Conservation (phyloP, 23 red algal genomes). For the Chondrus crispus region DNA sequence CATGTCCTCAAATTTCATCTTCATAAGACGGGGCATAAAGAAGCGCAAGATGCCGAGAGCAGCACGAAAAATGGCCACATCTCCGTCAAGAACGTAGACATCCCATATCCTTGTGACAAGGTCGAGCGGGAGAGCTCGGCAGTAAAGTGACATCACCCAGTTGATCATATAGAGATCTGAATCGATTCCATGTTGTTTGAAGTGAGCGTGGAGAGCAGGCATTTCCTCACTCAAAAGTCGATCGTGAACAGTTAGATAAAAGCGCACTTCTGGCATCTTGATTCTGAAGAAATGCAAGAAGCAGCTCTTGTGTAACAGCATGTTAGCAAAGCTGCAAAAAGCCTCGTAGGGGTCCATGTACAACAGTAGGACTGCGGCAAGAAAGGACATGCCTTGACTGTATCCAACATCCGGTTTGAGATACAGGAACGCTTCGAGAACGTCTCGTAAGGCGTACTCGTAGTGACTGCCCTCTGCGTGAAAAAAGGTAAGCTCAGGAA, state of each 20-base stretch:
- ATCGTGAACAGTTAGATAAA: constrained; percentile 81
- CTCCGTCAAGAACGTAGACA: constrained; percentile 84
- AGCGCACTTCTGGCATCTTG: constrained; percentile 93
- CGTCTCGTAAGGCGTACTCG: constrained; percentile 68
- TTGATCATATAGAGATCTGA: constrained; percentile 97
- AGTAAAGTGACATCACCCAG: constrained; percentile 97
- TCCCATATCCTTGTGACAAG: constrained; percentile 90
- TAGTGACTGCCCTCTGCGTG: constrained; percentile 81
- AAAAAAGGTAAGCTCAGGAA: constrained; percentile 93
- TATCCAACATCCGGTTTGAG: constrained; percentile 97
- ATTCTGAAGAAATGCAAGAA: constrained; percentile 93
- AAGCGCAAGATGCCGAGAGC: constrained; percentile 86
- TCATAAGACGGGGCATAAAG: constrained; percentile 65
- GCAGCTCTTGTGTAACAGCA: constrained; percentile 81
- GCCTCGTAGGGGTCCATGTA: constrained; percentile 93
- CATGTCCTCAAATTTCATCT: constrained; percentile 88
- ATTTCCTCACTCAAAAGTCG: constrained; percentile 79
- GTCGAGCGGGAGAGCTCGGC: constrained; percentile 86
- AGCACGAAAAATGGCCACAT: constrained; percentile 90
- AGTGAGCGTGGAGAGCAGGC: constrained; percentile 68
- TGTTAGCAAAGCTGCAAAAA: constrained; percentile 92
- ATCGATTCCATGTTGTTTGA: constrained; percentile 73
- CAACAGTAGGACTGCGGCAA: constrained; percentile 88
- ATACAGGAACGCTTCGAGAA: constrained; percentile 91
- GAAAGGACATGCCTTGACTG: constrained; percentile 96